phyloP scores from a whole-genome alignment of 2,329 filamentous ascomycete genomes.

The Neofusicoccum kwambonambiense region DNA sequence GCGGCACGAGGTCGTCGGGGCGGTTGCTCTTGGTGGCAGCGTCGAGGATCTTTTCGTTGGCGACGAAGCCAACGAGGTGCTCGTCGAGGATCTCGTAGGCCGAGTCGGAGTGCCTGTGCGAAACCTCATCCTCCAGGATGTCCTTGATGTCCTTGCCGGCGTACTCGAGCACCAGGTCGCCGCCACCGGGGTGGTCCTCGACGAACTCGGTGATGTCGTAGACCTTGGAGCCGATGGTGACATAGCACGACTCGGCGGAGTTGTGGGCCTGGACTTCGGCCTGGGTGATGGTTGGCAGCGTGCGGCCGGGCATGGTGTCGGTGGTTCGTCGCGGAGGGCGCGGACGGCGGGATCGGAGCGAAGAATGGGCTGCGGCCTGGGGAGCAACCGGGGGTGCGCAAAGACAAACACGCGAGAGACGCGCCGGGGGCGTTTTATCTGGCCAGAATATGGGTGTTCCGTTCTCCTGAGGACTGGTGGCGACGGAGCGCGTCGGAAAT shows the following conservation, averaged over 20 bases:
- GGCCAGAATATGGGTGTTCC: not conserved
- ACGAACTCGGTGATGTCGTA: constrained; percentile 94
- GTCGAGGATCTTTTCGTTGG: constrained; percentile 57
- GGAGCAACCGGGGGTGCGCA: not conserved
- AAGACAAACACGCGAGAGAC: not conserved
- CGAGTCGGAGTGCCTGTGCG: constrained; percentile 82
- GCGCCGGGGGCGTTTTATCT: not conserved
- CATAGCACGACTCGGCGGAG: constrained; percentile 81
- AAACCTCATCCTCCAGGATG: constrained; percentile 79
- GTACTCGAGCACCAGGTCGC: constrained; percentile 84
- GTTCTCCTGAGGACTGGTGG: constrained; percentile 10
- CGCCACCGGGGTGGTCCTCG: constrained; percentile 85
- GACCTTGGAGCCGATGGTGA: constrained; percentile 84
- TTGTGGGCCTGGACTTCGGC: constrained; percentile 82
- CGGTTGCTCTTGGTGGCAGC: constrained; percentile 48
- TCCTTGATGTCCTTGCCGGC: constrained; percentile 80
- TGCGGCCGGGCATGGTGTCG: constrained; percentile 69
- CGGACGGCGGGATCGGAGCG: not conserved
- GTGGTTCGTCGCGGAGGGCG: not conserved
- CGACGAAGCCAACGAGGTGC: constrained; percentile 76
- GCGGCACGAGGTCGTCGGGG: constrained; percentile 52
- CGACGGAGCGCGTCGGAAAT: constrained; percentile 17
- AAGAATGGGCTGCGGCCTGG: not conserved
- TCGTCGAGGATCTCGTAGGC: constrained; percentile 97
- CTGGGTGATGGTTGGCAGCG: constrained; percentile 77